These are phyloP conservation scores for Besnoitia besnoiti DNA, from an alignment of 169 alveolate genomes.

Conservation along the genomic window DNA sequence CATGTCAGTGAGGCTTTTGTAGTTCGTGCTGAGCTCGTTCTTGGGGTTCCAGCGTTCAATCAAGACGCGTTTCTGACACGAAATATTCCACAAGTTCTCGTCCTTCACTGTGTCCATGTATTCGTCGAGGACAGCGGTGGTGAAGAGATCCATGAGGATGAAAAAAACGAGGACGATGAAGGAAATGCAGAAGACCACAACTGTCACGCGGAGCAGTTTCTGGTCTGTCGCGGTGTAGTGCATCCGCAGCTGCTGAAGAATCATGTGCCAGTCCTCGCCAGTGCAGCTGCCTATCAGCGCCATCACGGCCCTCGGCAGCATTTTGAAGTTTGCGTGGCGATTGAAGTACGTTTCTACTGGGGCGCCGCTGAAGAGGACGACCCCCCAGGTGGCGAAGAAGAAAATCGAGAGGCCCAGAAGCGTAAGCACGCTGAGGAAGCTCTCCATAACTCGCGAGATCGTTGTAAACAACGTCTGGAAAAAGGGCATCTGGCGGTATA, in stretches of 20 bases:
- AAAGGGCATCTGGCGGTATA: constrained; percentile 51
- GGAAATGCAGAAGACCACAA: constrained; percentile 39
- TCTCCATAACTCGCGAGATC: neutral
- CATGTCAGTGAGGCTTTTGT: constrained; percentile 49
- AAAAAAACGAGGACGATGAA: constrained; percentile 52
- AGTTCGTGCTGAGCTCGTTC: constrained; percentile 20
- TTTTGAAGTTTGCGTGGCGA: constrained; percentile 27
- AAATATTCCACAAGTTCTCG: constrained; percentile 60
- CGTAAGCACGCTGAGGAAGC: constrained; percentile 35
- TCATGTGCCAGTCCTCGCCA: constrained; percentile 67
- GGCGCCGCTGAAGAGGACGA: constrained; percentile 53
- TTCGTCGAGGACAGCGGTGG: constrained; percentile 59
- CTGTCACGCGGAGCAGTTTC: neutral
- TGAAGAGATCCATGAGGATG: constrained; percentile 64
- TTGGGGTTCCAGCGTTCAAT: constrained; percentile 51
- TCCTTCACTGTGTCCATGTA: constrained; percentile 63
- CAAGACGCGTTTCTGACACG: constrained; percentile 56
- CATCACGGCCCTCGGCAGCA: constrained; percentile 26
- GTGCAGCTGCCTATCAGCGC: constrained; percentile 59
- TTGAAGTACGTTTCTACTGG: neutral
- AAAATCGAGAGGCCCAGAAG: constrained; percentile 29
- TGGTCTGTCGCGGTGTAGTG: constrained; percentile 26
- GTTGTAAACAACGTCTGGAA: constrained; percentile 40
- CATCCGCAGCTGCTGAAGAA: constrained; percentile 47
- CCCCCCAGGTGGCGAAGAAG: constrained; percentile 56